These are phyloP conservation scores for Rutstroemia sp. DNA, from an alignment of 2,329 filamentous ascomycete species.

Conservation along the genomic window DNA sequence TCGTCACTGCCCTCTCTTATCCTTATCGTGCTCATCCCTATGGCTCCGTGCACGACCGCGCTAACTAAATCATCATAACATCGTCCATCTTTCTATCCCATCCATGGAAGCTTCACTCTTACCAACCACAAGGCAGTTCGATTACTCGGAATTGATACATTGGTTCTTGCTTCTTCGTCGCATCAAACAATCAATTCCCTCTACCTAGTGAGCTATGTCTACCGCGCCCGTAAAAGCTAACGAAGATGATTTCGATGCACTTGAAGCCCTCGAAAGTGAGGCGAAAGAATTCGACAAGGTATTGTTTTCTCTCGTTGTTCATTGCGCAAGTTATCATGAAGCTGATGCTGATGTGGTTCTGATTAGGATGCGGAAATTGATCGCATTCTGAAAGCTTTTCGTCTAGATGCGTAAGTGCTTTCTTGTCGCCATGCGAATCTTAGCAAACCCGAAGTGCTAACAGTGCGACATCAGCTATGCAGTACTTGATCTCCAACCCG, in stretches of 20 bases:
- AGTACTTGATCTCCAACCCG: slow-evolving; percentile 90
- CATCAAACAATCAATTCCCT: no score
- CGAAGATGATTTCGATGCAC: slow-evolving; percentile 60
- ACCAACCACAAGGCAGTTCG: no score
- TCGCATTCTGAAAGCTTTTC: slow-evolving; percentile 85
- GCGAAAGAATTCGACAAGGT: slow-evolving; percentile 89
- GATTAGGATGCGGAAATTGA: slow-evolving; percentile 86
- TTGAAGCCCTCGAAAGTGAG: slow-evolving; percentile 75
- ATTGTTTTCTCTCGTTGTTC: slow-evolving; percentile 30
- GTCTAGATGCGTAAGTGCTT: slow-evolving; percentile 56
- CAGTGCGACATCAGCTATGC: slow-evolving; percentile 59
- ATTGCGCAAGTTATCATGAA: background rate
- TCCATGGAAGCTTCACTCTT: no score
- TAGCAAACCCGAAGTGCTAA: background rate
- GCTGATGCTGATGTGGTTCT: background rate
- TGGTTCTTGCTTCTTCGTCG: no score
- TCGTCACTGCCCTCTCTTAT: no score
- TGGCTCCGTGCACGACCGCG: no score
- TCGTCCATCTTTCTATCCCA: no score
- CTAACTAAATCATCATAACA: no score
- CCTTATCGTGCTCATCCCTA: no score
- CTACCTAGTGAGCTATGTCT: background rate
- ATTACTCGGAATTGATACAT: no score
- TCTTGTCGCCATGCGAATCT: background rate
- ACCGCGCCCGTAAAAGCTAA: background rate